These are phyloP conservation scores for Amyloporia xantha DNA, from an alignment of 768 basidiomycete genomes.

Conservation along the genomic window DNA sequence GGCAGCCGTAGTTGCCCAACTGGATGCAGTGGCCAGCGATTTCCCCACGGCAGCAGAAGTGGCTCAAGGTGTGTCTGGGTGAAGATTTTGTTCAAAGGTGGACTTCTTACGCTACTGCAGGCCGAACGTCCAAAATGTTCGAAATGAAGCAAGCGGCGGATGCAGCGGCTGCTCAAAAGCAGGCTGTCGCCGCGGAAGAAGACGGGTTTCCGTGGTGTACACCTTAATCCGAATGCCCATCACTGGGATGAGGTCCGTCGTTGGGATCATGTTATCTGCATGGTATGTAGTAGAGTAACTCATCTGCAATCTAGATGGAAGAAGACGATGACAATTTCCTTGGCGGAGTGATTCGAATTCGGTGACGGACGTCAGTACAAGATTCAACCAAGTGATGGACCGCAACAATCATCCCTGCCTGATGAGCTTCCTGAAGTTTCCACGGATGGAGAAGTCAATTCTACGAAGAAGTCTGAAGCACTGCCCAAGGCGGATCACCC, in stretches of 20 bases:
- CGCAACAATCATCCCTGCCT: constrained; percentile 26
- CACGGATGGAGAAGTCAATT: background rate
- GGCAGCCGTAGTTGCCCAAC: constrained; percentile 24
- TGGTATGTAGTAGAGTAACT: background rate
- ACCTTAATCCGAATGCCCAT: constrained; percentile 88
- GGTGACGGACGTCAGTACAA: constrained; percentile 92
- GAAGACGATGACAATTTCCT: constrained; percentile 91
- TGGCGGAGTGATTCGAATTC: constrained; percentile 88
- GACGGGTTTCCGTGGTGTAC: constrained; percentile 93
- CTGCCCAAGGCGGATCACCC: constrained; percentile 28
- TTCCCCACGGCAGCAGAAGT: constrained; percentile 98
- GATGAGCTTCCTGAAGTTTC: constrained; percentile 7
- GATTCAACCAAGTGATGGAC: constrained; percentile 45
- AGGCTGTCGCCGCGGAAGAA: constrained; percentile 70
- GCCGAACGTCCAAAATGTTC: constrained; percentile 13
- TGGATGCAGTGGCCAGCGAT: constrained; percentile 50
- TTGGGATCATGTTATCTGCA: constrained; percentile 4
- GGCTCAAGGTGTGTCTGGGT: constrained; percentile 57
- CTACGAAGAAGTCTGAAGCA: constrained; percentile 1
- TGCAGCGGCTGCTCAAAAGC: constrained; percentile 46
- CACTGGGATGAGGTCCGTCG: constrained; percentile 94
- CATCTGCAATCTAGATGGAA: constrained; percentile 43
- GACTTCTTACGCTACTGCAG: constrained; percentile 6
- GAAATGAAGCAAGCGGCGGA: constrained; percentile 43
- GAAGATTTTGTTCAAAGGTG: background rate